These are phyloP conservation scores for Fusarium nematophilum DNA, from an alignment of 2,329 filamentous ascomycete genomes.

Conservation along the genomic window DNA sequence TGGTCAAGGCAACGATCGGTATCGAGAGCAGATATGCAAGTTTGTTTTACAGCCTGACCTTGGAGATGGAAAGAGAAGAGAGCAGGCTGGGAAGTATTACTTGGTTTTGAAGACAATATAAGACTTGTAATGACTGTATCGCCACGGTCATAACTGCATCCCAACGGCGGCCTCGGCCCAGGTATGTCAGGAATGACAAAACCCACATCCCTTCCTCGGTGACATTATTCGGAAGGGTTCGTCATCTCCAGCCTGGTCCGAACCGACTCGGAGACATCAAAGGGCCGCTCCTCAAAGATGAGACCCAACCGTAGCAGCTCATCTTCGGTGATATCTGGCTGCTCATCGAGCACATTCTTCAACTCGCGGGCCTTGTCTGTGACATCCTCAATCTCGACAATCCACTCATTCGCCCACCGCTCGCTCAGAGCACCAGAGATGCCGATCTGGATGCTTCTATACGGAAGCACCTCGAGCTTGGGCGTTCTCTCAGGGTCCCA, in stretches of 20 bases:
- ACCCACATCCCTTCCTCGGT: not conserved
- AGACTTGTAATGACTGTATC: too few species aligned
- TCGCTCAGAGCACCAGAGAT: conserved; percentile 60
- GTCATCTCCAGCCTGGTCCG: conserved; percentile 48
- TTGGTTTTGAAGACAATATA: conserved; percentile 27
- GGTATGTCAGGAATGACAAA: too few species aligned
- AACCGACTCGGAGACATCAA: conserved; percentile 54
- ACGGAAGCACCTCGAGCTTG: conserved; percentile 56
- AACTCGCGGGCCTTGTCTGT: conserved; percentile 63
- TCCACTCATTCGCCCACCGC: conserved; percentile 62
- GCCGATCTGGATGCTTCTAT: conserved; percentile 71
- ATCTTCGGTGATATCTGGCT: conserved; percentile 46
- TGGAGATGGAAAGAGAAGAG: conserved; percentile 16
- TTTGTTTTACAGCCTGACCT: conserved; percentile 39
- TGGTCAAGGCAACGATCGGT: conserved; percentile 31
- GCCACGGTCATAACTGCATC: too few species aligned
- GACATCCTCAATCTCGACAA: conserved; percentile 68
- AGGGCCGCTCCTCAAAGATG: conserved; percentile 58
- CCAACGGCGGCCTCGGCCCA: too few species aligned
- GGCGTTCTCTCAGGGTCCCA: conserved; percentile 72
- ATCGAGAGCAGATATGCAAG: conserved; percentile 41
- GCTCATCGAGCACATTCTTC: conserved; percentile 58
- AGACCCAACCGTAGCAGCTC: conserved; percentile 53
- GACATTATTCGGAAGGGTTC: not conserved
- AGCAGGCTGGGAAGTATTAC: conserved; percentile 12